Percentiles rank a stretch among this genome's conserved stretches.
Conservation (phyloP, 2,329 filamentous ascomycete species). For the Fusarium buxicola region DNA sequence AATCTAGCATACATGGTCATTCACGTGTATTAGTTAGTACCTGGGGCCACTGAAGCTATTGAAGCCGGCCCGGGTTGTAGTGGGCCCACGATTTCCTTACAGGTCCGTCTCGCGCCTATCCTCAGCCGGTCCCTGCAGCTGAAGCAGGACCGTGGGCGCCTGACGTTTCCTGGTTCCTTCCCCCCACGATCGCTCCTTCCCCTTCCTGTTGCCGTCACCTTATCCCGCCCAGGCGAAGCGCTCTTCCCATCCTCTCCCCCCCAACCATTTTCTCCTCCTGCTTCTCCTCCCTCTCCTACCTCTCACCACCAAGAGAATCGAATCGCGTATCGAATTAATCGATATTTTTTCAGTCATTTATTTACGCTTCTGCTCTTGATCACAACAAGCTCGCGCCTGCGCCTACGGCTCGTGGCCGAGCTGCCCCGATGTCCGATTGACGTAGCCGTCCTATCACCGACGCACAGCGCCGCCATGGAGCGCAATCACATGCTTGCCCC, state of each 20-base stretch:
- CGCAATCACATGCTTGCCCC: slow-evolving; percentile 60
- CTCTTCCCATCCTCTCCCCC: slow-evolving; percentile 22
- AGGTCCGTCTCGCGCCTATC: background rate
- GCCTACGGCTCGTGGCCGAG: slow-evolving; percentile 32
- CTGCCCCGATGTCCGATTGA: slow-evolving; percentile 43
- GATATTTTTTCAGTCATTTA: slow-evolving; percentile 6
- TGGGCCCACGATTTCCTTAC: slow-evolving; percentile 15
- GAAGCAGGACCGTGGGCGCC: slow-evolving; percentile 32
- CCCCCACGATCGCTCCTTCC: slow-evolving; percentile 42
- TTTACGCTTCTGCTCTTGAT: background rate
- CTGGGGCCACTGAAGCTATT: slow-evolving; percentile 34
- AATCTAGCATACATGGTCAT: no score
- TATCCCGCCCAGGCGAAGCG: slow-evolving; percentile 15
- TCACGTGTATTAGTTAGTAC: no score
- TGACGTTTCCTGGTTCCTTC: slow-evolving; percentile 36
- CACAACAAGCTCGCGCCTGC: background rate
- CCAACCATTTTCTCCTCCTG: slow-evolving; percentile 34
- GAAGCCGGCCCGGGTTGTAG: slow-evolving; percentile 42
- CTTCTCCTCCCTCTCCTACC: slow-evolving; percentile 12
- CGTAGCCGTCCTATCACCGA: slow-evolving; percentile 46
- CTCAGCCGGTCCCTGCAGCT: slow-evolving; percentile 46
- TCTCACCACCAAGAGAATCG: slow-evolving; percentile 17
- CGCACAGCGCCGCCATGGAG: slow-evolving; percentile 50
- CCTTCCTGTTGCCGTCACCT: slow-evolving; percentile 21
- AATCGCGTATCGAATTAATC: background rate